Evolutionary conservation across 441 rosid species (phyloP).

Genomic region (Erodium texanum): DNA sequence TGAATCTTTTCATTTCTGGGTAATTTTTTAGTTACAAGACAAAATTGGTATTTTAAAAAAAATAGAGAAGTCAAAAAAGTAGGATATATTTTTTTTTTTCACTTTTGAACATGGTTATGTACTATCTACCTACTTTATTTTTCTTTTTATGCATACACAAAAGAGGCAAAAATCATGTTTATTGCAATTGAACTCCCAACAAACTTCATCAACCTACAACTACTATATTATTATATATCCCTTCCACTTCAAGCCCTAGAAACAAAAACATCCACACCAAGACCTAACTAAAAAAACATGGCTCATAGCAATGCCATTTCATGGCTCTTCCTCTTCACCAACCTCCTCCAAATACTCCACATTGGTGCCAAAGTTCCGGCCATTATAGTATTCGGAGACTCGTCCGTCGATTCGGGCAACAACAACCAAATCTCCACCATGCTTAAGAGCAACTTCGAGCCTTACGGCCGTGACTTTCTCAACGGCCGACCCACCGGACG

Average conservation of each 20-base stretch:
- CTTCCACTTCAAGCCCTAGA: not conserved
- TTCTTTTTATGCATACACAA: not conserved
- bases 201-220: constrained; percentile 1
- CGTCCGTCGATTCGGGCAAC: constrained; percentile 54
- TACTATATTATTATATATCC: not conserved
- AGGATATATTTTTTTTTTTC: too few species aligned
- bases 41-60: too few species aligned
- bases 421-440: constrained; percentile 48
- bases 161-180: not conserved
- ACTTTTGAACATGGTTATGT: not conserved
- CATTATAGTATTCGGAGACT: constrained; percentile 52
- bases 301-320: not conserved
- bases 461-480: constrained; percentile 46
- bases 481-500: constrained; percentile 41
- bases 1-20: too few species aligned
- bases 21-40: not conserved
- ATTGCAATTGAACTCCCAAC: constrained; percentile 2
- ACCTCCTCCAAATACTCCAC: not conserved
- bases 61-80: too few species aligned
- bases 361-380: constrained; percentile 34
- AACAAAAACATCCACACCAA: constrained; percentile 1
- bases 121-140: not conserved
- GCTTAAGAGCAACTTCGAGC: constrained; percentile 48
- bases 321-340: not conserved
- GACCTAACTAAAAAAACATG: not conserved